A percentile compares a stretch with the other conserved stretches of the same genome.
Evolutionary conservation across 306 rosid genomes (phyloP).

Genomic region (Cotoneaster glaucophyllus): DNA sequence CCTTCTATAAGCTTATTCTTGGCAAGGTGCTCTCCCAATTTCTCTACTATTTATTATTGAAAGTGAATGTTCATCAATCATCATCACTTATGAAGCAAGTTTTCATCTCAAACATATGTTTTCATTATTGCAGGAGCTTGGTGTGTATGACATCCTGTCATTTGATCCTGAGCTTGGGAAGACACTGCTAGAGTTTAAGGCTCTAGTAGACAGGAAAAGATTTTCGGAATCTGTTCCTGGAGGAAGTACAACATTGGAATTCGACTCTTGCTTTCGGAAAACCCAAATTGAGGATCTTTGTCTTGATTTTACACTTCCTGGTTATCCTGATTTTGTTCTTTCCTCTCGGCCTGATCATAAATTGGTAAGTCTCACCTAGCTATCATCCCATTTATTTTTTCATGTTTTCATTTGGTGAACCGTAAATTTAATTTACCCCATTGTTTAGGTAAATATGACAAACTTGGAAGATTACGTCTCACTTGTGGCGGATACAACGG

Average conservation of each 20-base stretch:
- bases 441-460: constrained; percentile 56
- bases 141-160: constrained; percentile 69
- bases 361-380: constrained; percentile 37
- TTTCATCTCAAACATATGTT: constrained; percentile 7
- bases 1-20: constrained; percentile 81
- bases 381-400: constrained; percentile 11
- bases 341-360: constrained; percentile 45
- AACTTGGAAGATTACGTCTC: constrained; percentile 78
- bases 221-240: constrained; percentile 37
- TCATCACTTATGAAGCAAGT: constrained; percentile 5
- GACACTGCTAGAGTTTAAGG: constrained; percentile 79
- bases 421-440: background rate
- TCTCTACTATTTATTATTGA: constrained; percentile 1
- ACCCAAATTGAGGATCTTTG: constrained; percentile 83
- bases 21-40: constrained; percentile 60
- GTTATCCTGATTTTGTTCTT: constrained; percentile 72
- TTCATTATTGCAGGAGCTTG: constrained; percentile 50
- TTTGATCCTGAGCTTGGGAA: constrained; percentile 84
- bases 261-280: constrained; percentile 42
- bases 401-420: background rate
- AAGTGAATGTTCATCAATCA: background rate
- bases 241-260: constrained; percentile 29
- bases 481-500: constrained; percentile 62
- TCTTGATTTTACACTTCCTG: constrained; percentile 94
- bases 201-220: constrained; percentile 49